Evolutionary conservation across 139 green algal species (phyloP).

Genomic region (Yamagishiella unicocca): DNA sequence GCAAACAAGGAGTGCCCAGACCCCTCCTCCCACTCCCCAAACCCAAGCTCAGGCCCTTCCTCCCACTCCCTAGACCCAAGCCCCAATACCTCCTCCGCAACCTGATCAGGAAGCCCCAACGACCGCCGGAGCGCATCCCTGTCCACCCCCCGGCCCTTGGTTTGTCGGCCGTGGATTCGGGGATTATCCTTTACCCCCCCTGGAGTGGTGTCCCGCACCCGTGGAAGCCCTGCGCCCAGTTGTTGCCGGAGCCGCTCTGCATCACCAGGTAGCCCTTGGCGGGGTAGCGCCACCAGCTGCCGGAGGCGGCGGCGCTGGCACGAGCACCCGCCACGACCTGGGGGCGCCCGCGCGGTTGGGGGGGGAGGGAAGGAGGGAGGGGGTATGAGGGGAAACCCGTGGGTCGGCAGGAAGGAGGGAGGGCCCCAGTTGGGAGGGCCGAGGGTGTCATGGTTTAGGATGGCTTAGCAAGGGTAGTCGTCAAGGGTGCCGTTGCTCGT

Average conservation of each 20-base stretch:
- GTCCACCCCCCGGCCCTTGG: neutral
- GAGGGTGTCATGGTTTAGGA: too few species aligned
- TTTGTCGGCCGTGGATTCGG: neutral
- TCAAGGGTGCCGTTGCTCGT: neutral
- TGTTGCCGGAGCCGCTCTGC: slow-evolving; percentile 87
- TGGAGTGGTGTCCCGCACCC: slow-evolving; percentile 59
- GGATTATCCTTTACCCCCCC: neutral
- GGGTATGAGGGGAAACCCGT: neutral
- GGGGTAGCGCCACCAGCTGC: slow-evolving; percentile 75
- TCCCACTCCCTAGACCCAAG: neutral
- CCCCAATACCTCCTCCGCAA: neutral
- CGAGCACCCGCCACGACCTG: slow-evolving; percentile 64
- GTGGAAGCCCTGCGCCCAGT: slow-evolving; percentile 88
- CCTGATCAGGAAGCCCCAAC: neutral
- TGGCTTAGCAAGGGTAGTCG: neutral
- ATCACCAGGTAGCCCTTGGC: slow-evolving; percentile 50
- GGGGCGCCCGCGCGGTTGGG: too few species aligned
- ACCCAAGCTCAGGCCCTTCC: neutral
- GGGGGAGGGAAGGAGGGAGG: neutral
- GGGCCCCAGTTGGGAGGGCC: too few species aligned
- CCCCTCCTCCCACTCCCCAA: neutral
- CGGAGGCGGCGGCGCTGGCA: neutral
- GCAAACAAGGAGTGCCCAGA: neutral
- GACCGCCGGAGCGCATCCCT: neutral
- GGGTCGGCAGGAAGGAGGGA: neutral